phyloP scores from a whole-genome alignment of 345 rosid genomes.

The Syzygium aqueum region DNA sequence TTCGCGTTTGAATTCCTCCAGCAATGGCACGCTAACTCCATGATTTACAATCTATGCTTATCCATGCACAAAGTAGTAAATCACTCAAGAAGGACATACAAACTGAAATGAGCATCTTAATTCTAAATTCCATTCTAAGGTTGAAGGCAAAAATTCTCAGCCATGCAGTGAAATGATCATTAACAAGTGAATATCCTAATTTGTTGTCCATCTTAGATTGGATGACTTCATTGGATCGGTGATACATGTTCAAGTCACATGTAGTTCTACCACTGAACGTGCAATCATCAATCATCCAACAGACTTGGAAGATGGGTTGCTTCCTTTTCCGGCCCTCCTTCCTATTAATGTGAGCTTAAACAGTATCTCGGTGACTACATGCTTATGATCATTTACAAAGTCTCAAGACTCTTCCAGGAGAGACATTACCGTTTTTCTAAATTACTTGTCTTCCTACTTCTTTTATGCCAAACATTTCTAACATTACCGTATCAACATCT shows the following conservation, averaged over 20 bases:
- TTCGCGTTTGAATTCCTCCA: conserved; percentile 33
- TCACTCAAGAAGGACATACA: background rate
- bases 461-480: background rate
- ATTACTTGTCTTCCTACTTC: background rate
- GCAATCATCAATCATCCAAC: background rate
- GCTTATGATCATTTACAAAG: background rate
- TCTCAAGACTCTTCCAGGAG: background rate
- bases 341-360: background rate
- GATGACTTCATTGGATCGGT: background rate
- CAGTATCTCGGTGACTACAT: background rate
- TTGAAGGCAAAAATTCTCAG: background rate
- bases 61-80: background rate
- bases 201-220: background rate
- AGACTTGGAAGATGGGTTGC: background rate
- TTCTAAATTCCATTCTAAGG: background rate
- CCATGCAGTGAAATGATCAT: background rate
- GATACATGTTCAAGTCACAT: background rate
- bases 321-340: background rate
- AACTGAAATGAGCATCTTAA: background rate
- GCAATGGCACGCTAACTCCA: conserved; percentile 17
- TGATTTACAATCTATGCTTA: conserved; percentile 26
- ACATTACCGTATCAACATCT: background rate
- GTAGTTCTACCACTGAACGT: background rate
- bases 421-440: background rate
- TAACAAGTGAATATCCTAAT: background rate